phyloP scores from a whole-genome alignment of 2,329 filamentous ascomycete species.

The Curvularia verruculosa region DNA sequence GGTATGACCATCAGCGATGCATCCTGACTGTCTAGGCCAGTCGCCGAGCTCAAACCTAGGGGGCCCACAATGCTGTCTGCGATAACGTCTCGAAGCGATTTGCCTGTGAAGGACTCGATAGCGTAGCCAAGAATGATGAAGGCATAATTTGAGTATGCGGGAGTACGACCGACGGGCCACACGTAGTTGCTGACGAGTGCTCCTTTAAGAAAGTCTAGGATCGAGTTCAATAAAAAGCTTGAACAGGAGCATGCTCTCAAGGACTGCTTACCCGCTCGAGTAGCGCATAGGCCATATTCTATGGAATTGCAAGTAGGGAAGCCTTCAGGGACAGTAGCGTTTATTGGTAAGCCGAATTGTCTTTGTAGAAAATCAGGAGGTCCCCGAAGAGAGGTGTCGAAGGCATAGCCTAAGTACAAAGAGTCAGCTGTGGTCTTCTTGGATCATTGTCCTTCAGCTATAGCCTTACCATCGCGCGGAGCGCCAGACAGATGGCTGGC shows the following conservation, averaged over 20 bases:
- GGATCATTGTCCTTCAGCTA: background rate
- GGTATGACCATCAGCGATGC: background rate
- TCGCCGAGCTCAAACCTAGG: background rate
- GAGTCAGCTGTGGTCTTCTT: background rate
- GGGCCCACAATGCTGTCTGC: background rate
- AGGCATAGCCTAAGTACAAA: background rate
- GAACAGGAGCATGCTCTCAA: background rate
- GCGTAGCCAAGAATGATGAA: constrained; percentile 1
- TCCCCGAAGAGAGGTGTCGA: background rate
- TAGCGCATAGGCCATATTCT: background rate
- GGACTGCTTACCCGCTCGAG: background rate
- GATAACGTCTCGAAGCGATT: background rate
- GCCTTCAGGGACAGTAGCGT: background rate
- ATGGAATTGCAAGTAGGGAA: background rate
- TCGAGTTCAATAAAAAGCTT: background rate
- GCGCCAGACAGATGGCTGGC: background rate
- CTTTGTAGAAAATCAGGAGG: background rate
- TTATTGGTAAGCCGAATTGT: background rate
- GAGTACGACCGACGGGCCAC: background rate
- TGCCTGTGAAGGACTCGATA: constrained; percentile 1
- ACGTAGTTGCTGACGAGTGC: background rate
- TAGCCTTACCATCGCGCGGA: background rate
- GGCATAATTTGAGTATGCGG: background rate
- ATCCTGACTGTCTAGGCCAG: background rate
- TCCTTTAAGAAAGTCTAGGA: background rate